A percentile compares a stretch with the other conserved stretches of the same genome.
Conservation (phyloP, 2,329 filamentous ascomycete species). For the Penicillium sp. region DNA sequence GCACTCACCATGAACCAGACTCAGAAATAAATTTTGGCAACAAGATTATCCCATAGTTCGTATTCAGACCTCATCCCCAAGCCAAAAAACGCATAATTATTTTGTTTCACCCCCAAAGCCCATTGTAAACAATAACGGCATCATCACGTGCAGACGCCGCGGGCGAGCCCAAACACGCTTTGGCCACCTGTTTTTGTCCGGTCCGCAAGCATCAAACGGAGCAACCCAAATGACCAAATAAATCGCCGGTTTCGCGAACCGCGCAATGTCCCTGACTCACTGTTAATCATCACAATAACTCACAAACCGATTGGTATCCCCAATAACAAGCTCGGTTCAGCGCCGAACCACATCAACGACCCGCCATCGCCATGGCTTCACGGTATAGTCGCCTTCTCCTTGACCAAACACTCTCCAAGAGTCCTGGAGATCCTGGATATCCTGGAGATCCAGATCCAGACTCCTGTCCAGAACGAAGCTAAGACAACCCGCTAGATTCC, state of each 20-base stretch:
- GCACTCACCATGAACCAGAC: background rate
- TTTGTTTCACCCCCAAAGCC: background rate
- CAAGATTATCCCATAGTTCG: background rate
- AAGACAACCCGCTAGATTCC: slow-evolving; percentile 58
- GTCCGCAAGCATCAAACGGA: slow-evolving; percentile 21
- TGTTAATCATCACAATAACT: slow-evolving; percentile 1
- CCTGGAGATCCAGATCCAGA: no score
- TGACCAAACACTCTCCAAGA: no score
- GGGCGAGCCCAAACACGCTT: slow-evolving; percentile 20
- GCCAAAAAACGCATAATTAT: background rate
- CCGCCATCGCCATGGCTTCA: slow-evolving; percentile 43
- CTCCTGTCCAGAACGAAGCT: background rate
- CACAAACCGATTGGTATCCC: background rate
- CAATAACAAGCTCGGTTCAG: slow-evolving; percentile 5
- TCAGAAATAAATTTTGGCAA: background rate
- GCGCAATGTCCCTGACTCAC: slow-evolving; percentile 13
- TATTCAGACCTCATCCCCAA: background rate
- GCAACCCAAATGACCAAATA: background rate
- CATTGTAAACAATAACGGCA: slow-evolving; percentile 7
- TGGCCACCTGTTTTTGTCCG: slow-evolving; percentile 31
- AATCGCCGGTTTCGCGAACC: slow-evolving; percentile 2
- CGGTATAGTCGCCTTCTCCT: slow-evolving; percentile 30
- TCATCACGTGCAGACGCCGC: slow-evolving; percentile 24
- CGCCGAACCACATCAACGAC: slow-evolving; percentile 5
- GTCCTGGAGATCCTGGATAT: no score